A percentile compares a stretch with the other conserved stretches of the same genome.
Conservation (phyloP, 2,329 filamentous ascomycete genomes). For the Tolypocladium ophioglossoides region DNA sequence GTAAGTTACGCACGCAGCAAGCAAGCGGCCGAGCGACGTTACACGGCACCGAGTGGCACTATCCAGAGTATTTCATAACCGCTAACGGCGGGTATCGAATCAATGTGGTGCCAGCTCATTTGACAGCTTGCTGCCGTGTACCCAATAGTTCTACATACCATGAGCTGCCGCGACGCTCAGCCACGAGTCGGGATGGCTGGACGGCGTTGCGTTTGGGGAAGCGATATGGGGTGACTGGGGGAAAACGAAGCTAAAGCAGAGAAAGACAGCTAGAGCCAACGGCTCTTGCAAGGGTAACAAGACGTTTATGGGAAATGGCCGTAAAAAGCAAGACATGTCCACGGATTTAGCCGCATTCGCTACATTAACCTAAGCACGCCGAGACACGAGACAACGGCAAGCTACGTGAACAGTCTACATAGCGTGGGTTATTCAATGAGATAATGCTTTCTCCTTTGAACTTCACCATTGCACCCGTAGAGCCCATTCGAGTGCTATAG, state of each 20-base stretch:
- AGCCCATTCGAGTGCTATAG: too few species aligned
- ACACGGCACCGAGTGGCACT: neutral
- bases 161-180: neutral
- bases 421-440: neutral
- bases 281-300: too few species aligned
- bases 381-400: neutral
- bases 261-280: too few species aligned
- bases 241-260: too few species aligned
- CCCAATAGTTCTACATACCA: neutral
- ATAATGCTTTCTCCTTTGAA: neutral
- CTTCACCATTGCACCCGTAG: neutral
- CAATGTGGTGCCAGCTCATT: neutral
- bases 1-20: neutral
- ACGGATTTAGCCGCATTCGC: too few species aligned
- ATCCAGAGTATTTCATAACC: neutral
- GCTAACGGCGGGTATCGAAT: neutral
- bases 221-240: neutral
- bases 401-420: neutral
- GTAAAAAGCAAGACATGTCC: too few species aligned
- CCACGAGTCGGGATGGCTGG: neutral
- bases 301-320: too few species aligned
- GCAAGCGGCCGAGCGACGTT: neutral
- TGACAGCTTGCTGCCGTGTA: neutral
- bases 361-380: too few species aligned
- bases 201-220: neutral